Conservation (phyloP, 2,329 filamentous ascomycete species). For the Trichophyton schoenleinii region DNA sequence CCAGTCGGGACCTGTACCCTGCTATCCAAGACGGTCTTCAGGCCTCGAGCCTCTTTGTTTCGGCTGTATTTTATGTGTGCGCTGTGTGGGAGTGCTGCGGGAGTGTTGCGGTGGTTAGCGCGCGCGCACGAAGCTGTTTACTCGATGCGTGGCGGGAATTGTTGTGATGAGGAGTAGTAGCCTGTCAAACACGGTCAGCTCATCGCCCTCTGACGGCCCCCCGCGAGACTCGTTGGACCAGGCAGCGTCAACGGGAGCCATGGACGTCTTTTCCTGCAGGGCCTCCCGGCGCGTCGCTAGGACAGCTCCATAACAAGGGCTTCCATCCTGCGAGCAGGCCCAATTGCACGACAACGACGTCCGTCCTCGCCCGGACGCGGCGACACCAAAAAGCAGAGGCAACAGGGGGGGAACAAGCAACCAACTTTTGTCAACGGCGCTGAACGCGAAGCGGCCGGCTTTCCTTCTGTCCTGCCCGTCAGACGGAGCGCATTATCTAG, state of each 20-base stretch:
- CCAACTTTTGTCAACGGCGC: slow-evolving; percentile 2
- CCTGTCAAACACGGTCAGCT: background rate
- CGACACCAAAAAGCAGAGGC: background rate
- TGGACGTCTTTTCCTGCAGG: background rate
- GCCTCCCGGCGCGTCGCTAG: background rate
- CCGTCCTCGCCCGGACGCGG: background rate
- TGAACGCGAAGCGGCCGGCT: background rate
- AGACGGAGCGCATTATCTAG: slow-evolving; percentile 12
- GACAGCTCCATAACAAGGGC: background rate
- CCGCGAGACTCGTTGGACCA: background rate
- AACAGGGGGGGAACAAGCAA: slow-evolving; percentile 1
- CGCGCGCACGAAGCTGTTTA: background rate
- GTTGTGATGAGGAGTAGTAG: background rate
- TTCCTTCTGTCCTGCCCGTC: background rate
- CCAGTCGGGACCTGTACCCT: background rate
- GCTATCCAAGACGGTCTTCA: background rate
- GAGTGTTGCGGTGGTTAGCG: background rate
- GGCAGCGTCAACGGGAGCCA: background rate
- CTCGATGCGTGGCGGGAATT: background rate
- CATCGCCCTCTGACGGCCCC: background rate
- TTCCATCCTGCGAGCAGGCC: background rate
- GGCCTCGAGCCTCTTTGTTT: background rate
- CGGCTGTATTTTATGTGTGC: background rate
- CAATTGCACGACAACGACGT: background rate
- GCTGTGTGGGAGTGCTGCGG: too few species aligned